Percentiles rank a stretch among this genome's conserved stretches.
Conservation (phyloP, 306 rosid genomes). For the Fragaria vesca region DNA sequence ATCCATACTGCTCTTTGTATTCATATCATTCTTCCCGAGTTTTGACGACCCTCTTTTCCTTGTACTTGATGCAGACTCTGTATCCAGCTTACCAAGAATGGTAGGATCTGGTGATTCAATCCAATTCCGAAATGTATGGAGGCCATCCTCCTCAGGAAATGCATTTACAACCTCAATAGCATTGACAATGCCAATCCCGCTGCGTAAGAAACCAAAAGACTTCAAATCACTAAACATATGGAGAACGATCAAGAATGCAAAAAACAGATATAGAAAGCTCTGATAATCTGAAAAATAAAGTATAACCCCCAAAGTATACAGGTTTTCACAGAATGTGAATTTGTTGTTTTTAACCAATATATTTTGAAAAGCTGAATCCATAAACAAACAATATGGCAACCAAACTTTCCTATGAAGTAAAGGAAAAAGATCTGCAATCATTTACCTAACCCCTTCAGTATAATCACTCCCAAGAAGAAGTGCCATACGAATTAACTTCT, state of each 20-base stretch:
- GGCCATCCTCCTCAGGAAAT: constrained; percentile 90
- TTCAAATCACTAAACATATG: constrained; percentile 26
- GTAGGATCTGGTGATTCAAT: constrained; percentile 97
- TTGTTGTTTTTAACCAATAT: constrained; percentile 4
- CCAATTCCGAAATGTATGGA: constrained; percentile 75
- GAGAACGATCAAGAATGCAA: neutral
- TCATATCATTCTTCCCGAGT: constrained; percentile 33
- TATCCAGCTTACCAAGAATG: constrained; percentile 64
- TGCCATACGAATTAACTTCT: constrained; percentile 79
- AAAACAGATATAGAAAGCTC: neutral
- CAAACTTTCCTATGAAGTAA: constrained; percentile 24
- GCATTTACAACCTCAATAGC: constrained; percentile 94
- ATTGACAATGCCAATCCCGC: constrained; percentile 98
- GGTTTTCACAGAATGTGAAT: neutral
- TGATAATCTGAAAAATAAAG: neutral
- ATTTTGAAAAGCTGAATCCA: constrained; percentile 3
- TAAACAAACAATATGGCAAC: constrained; percentile 19
- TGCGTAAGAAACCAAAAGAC: constrained; percentile 33
- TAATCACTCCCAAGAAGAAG: constrained; percentile 96
- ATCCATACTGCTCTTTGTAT: constrained; percentile 22
- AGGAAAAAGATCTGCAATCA: neutral
- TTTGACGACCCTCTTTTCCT: constrained; percentile 54
- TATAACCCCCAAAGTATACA: constrained; percentile 4
- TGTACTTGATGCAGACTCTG: constrained; percentile 41
- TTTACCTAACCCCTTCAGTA: constrained; percentile 93